Evolutionary conservation across 2,329 filamentous ascomycete species (phyloP), one percentile per base, ranked within the genome.

Genomic region (Curvularia verruculosa): DNA sequence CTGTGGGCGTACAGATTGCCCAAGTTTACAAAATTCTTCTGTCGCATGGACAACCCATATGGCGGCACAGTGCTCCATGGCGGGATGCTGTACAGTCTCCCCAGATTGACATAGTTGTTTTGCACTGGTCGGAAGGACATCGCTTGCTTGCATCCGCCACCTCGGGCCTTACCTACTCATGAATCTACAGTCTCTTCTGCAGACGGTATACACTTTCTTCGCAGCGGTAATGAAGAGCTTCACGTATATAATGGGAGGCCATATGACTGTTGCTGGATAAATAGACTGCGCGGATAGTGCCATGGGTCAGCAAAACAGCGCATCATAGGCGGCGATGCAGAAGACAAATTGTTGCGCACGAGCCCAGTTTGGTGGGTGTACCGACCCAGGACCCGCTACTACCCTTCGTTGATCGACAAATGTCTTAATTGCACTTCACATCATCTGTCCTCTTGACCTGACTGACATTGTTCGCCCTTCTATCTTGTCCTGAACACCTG

Each of bases 341-440:
- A 37, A 57, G 44, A 46, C 48, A 54, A 49, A 50, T 43, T 51
- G 49, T 53, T 52, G 61, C 53, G 63, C 63, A 60, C 58, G 61
- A 60, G 59, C 54, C 59, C 36, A 29, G 28, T 46, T 54, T 44
- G 46, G 43, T 47, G 50, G 49, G 45, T 45, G 45, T 54, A 57
- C 58, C 39, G 51, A 52, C 53, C 28, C 28, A 29, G 28, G 28
- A 29, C 28, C 52, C 52, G 57, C 46, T 53, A 43, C 47, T 52
- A 53, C 59, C 52, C 49, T 54, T 52, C 51, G 60, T 54, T 46
- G 55, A 65, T 65, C 63, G 61, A 47, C 63, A 58, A 26, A 19
- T 36, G 44, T 65, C 63, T 64, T 65, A 62, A 64, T 62, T 62
- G 47, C 61, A 65, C 63, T 51, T 65, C 63, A 64, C 50, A 41